These are phyloP conservation scores for Hanseniaspora meyeri DNA, from an alignment of 805 yeast species.

Conservation along the genomic window DNA sequence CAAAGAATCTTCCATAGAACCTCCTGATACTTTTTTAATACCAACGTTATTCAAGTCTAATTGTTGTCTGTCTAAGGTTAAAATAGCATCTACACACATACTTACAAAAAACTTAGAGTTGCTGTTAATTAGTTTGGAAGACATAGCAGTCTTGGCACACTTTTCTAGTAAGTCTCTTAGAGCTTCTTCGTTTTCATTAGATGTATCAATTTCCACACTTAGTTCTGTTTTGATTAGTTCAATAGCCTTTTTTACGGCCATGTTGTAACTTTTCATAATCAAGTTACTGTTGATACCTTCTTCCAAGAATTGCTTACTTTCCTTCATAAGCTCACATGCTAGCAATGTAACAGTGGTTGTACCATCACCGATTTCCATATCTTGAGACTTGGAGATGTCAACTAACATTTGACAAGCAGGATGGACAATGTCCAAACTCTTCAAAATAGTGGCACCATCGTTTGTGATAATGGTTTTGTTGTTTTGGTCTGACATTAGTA, in stretches of 20 bases:
- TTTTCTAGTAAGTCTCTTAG: constrained; percentile 70
- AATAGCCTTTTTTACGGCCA: constrained; percentile 67
- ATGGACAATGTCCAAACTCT: constrained; percentile 85
- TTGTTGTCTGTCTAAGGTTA: constrained; percentile 70
- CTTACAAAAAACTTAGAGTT: constrained; percentile 84
- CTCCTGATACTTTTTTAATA: constrained; percentile 89
- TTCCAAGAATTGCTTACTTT: constrained; percentile 79
- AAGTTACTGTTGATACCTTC: constrained; percentile 91
- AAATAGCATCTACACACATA: constrained; percentile 93
- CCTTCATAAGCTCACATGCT: constrained; percentile 90
- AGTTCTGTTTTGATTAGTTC: constrained; percentile 52
- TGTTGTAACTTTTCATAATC: constrained; percentile 75
- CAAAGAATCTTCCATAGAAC: constrained; percentile 85
- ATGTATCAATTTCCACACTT: constrained; percentile 53
- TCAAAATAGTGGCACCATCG: constrained; percentile 94
- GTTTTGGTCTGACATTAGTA: constrained; percentile 67
- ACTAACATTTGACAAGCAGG: constrained; percentile 97
- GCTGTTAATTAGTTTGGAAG: constrained; percentile 79
- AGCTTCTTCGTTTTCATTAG: constrained; percentile 36
- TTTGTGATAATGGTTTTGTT: constrained; percentile 92
- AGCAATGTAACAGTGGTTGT: constrained; percentile 89
- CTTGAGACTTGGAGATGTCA: constrained; percentile 90
- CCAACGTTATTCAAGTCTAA: constrained; percentile 86
- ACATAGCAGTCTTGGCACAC: constrained; percentile 96
- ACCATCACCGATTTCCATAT: constrained; percentile 97